Evolutionary conservation across 2,329 filamentous ascomycete genomes (phyloP), one percentile per base, ranked within the genome.

Genomic region (Magnaporthiopsis incrustans): DNA sequence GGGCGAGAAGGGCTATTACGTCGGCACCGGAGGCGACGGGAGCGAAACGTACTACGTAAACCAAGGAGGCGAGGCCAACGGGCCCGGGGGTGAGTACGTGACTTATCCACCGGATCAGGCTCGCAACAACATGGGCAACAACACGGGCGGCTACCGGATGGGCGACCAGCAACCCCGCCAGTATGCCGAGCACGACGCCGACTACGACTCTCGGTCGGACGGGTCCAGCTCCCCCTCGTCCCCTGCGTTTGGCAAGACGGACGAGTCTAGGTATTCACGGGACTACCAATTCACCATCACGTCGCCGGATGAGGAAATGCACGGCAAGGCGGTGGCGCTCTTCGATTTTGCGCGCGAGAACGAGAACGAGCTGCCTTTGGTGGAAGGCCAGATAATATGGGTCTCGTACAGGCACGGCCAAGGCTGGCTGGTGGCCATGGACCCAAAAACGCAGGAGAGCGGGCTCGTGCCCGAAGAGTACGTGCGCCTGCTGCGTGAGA

Each of bases 381-480:
- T 91, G 0, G 95, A 99, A 77, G 95, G 95, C 7, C 95, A 99
- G 73, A 91, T 97, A 65, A 97, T 99, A 64, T 90, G 95, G 81
- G 93, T 99, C 30, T 96, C 92, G 22, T 99, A 98, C 75, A 85
- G 95, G 58, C 93, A 98, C 73, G 94, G 94, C 22, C 92, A 98
- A 77, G 95, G 95, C 64, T 99, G 95, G 95, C 82, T 99, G 62
- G 95, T 99, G 30, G 95, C 95, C 4, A 91, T 97, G 77, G 95
- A 99, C 72, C 93, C 94, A 15, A 93, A 92, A 75, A 97, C 92
- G 0, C 92, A 87, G 68, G 95, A 99, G 77, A 96, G 92, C 71
- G 95, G 95, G 1, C 82, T 99, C 50, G 95, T 99, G 1, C 95
- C 95, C 0, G 95, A 99, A 76, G 93, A 96, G 75, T 99, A 98